A percentile compares a stretch with the other conserved stretches of the same genome.
phyloP scores from a whole-genome alignment of 2,329 filamentous ascomycete genomes.

The Aspergillus ibericus region DNA sequence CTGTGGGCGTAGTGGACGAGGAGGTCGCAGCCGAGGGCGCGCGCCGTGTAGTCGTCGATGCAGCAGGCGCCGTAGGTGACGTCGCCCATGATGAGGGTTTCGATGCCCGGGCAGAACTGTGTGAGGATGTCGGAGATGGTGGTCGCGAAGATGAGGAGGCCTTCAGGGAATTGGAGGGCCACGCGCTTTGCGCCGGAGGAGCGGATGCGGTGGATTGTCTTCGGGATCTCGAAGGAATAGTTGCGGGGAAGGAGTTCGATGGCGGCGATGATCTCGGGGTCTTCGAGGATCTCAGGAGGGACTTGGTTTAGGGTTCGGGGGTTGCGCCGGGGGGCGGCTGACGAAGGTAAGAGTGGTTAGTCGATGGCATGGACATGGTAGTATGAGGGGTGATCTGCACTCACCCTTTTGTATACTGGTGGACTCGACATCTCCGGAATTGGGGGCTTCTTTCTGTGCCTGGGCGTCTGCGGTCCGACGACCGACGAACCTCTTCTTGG shows the following conservation, averaged over 20 bases:
- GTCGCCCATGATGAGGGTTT: constrained; percentile 98
- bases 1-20: constrained; percentile 97
- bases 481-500: constrained; percentile 90
- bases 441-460: constrained; percentile 58
- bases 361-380: no score
- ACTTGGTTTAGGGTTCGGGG: constrained; percentile 88
- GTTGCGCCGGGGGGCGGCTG: constrained; percentile 70
- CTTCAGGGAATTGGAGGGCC: constrained; percentile 96
- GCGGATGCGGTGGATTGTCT: constrained; percentile 93
- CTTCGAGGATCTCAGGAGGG: constrained; percentile 79
- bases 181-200: constrained; percentile 76
- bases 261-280: constrained; percentile 81
- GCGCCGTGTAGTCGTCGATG: constrained; percentile 96
- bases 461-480: constrained; percentile 64
- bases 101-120: constrained; percentile 86
- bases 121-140: constrained; percentile 96
- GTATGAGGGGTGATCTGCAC: constrained; percentile 7
- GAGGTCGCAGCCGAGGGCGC: constrained; percentile 89
- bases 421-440: constrained; percentile 62
- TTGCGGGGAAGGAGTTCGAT: constrained; percentile 87
- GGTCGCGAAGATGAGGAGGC: constrained; percentile 89
- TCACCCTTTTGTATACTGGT: constrained; percentile 51
- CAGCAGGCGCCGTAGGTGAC: constrained; percentile 98
- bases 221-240: constrained; percentile 98
- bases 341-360: constrained; percentile 1